Conservation (phyloP, 208 protist species). For the Leishmania braziliensis region DNA sequence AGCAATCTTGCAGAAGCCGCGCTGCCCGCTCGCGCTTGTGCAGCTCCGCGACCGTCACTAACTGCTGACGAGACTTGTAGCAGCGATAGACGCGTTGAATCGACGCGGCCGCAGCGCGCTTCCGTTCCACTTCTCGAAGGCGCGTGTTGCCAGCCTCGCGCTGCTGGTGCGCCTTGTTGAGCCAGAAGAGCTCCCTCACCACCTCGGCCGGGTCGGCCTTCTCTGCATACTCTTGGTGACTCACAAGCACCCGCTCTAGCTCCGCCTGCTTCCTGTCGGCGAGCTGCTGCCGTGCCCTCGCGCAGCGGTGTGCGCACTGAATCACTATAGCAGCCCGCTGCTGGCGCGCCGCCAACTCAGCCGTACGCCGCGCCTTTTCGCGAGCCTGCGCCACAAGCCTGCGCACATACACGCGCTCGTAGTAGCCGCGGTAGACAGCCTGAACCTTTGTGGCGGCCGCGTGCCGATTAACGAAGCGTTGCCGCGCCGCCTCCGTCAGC, state of each 20-base stretch:
- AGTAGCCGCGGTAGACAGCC: slow-evolving; percentile 74
- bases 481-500: slow-evolving; percentile 41
- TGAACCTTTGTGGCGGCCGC: slow-evolving; percentile 73
- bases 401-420: slow-evolving; percentile 72
- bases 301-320: slow-evolving; percentile 66
- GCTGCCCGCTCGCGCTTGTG: slow-evolving; percentile 30
- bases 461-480: slow-evolving; percentile 47
- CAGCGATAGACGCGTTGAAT: slow-evolving; percentile 68
- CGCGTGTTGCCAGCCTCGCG: slow-evolving; percentile 44
- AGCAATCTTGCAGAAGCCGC: slow-evolving; percentile 63
- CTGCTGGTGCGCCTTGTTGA: slow-evolving; percentile 46
- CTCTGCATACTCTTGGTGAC: slow-evolving; percentile 49
- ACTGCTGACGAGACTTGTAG: slow-evolving; percentile 33
- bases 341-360: slow-evolving; percentile 43
- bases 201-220: slow-evolving; percentile 67
- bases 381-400: slow-evolving; percentile 50
- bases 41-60: slow-evolving; percentile 13
- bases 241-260: slow-evolving; percentile 44
- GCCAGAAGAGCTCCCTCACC: slow-evolving; percentile 89
- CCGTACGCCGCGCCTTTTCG: slow-evolving; percentile 39
- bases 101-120: slow-evolving; percentile 36
- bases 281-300: slow-evolving; percentile 39
- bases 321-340: slow-evolving; percentile 58
- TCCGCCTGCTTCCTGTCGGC: slow-evolving; percentile 33
- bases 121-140: slow-evolving; percentile 20